Percentiles rank a stretch among this genome's conserved stretches.
Evolutionary conservation across 352 stramenopile species (phyloP).

Genomic region (Phytophthora syringae): DNA sequence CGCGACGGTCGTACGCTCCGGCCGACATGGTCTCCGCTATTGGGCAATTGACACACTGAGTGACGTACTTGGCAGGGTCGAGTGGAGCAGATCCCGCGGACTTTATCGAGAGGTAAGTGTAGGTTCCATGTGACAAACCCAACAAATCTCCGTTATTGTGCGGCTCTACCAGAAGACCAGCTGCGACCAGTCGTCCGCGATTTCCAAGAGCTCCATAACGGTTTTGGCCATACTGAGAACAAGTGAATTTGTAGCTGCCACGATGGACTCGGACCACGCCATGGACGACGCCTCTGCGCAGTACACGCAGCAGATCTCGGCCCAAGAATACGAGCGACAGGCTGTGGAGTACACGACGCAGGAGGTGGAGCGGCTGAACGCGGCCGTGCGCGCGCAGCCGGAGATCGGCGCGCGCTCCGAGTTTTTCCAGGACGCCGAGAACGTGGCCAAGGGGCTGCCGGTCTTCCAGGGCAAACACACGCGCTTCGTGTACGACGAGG

Average conservation of each 20-base stretch:
- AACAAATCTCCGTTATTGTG: slow-evolving; percentile 4
- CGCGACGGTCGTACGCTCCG: slow-evolving; percentile 55
- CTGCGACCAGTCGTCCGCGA: slow-evolving; percentile 24
- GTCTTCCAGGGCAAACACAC: slow-evolving; percentile 85
- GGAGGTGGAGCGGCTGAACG: slow-evolving; percentile 71
- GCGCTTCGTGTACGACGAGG: slow-evolving; percentile 82
- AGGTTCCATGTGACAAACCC: background rate
- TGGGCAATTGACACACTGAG: slow-evolving; percentile 14
- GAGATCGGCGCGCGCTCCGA: slow-evolving; percentile 56
- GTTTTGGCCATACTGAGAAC: slow-evolving; percentile 13
- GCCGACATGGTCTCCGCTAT: slow-evolving; percentile 25
- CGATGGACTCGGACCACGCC: slow-evolving; percentile 36
- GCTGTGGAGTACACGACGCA: slow-evolving; percentile 72
- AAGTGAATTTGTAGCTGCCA: slow-evolving; percentile 12
- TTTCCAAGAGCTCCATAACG: slow-evolving; percentile 13
- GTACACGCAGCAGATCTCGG: slow-evolving; percentile 52
- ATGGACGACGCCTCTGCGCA: slow-evolving; percentile 32
- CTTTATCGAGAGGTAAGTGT: slow-evolving; percentile 7
- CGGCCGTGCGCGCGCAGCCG: slow-evolving; percentile 55
- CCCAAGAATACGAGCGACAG: slow-evolving; percentile 63
- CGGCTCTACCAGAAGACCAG: slow-evolving; percentile 8
- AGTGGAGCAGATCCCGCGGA: slow-evolving; percentile 24
- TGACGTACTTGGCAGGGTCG: slow-evolving; percentile 19
- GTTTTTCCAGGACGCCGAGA: slow-evolving; percentile 72
- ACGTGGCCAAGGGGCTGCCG: slow-evolving; percentile 63